Percentiles rank a stretch among this genome's conserved stretches.
These are phyloP conservation scores for Draba incana DNA, from an alignment of 345 rosid species.

Conservation along the genomic window DNA sequence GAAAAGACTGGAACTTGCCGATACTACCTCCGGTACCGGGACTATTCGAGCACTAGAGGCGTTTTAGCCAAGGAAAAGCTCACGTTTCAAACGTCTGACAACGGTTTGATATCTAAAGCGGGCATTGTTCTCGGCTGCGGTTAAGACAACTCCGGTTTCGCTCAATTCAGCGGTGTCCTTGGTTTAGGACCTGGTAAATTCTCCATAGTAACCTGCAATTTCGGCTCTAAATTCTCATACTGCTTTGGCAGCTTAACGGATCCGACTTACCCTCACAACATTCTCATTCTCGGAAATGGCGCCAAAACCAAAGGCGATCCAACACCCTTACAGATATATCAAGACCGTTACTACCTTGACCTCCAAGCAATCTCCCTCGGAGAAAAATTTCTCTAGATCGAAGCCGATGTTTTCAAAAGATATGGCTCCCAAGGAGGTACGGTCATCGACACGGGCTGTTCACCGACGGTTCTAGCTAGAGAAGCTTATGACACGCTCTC, in stretches of 20 bases:
- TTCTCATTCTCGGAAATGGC: conserved; percentile 33
- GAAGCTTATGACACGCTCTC: conserved; percentile 37
- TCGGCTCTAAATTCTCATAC: conserved; percentile 39
- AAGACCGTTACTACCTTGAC: conserved; percentile 44
- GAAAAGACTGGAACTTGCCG: conserved; percentile 32
- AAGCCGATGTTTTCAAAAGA: conserved; percentile 34
- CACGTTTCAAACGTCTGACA: conserved; percentile 39
- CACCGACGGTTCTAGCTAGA: conserved; percentile 31
- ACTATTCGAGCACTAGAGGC: conserved; percentile 30
- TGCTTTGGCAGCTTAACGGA: conserved; percentile 34
- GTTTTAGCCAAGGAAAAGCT: conserved; percentile 37
- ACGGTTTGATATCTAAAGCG: conserved; percentile 19
- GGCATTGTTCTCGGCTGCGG: conserved; percentile 38
- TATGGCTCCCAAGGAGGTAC: conserved; percentile 34
- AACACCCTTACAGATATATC: conserved; percentile 28
- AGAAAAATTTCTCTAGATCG: conserved; percentile 33
- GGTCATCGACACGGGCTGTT: conserved; percentile 41
- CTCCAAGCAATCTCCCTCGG: conserved; percentile 41
- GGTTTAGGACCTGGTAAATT: conserved; percentile 45
- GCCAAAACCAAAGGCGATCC: conserved; percentile 33
- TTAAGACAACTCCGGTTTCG: conserved; percentile 34
- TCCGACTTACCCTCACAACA: conserved; percentile 27
- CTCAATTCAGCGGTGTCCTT: conserved; percentile 37
- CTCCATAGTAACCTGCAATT: conserved; percentile 35
- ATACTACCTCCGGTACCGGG: conserved; percentile 33